Percentiles rank a stretch among this genome's conserved stretches.
phyloP scores from a whole-genome alignment of 2,329 filamentous ascomycete genomes.

The Aschersonia sp. region DNA sequence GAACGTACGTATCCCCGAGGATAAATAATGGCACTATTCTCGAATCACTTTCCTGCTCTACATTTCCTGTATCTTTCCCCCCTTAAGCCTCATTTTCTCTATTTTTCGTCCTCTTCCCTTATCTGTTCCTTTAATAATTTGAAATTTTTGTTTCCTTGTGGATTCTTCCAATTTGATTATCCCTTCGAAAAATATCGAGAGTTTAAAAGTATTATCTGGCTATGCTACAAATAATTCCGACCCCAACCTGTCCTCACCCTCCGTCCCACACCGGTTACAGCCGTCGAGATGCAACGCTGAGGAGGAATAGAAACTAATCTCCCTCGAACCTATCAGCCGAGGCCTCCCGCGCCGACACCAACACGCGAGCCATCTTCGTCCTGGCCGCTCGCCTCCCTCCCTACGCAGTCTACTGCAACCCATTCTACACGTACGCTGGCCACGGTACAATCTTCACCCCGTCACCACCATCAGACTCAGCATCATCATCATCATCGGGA shows the following conservation, averaged over 20 bases:
- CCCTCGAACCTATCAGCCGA: constrained; percentile 30
- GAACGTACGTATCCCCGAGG: constrained; percentile 37
- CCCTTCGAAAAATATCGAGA: too few relatives aligned
- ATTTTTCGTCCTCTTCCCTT: too few relatives aligned
- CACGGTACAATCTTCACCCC: constrained; percentile 65
- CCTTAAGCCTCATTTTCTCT: too few relatives aligned
- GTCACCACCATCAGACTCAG: constrained; percentile 40
- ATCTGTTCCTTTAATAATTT: too few relatives aligned
- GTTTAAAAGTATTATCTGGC: too few relatives aligned
- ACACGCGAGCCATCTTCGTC: constrained; percentile 81
- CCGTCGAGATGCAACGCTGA: too few relatives aligned
- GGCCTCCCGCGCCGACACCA: constrained; percentile 55
- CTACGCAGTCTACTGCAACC: constrained; percentile 76
- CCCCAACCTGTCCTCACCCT: too few relatives aligned
- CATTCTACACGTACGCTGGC: constrained; percentile 77
- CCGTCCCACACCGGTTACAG: too few relatives aligned
- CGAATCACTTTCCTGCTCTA: not conserved
- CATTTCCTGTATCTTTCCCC: not conserved
- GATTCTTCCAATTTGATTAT: too few relatives aligned
- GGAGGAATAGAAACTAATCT: too few relatives aligned
- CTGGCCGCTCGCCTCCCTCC: constrained; percentile 65
- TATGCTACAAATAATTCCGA: too few relatives aligned
- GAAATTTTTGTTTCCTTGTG: too few relatives aligned
- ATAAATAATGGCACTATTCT: not conserved
- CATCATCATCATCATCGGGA: not conserved